A percentile compares a stretch with the other conserved stretches of the same genome.
Conservation (phyloP, 441 rosid genomes). For the Arabidopsis lyrata region DNA sequence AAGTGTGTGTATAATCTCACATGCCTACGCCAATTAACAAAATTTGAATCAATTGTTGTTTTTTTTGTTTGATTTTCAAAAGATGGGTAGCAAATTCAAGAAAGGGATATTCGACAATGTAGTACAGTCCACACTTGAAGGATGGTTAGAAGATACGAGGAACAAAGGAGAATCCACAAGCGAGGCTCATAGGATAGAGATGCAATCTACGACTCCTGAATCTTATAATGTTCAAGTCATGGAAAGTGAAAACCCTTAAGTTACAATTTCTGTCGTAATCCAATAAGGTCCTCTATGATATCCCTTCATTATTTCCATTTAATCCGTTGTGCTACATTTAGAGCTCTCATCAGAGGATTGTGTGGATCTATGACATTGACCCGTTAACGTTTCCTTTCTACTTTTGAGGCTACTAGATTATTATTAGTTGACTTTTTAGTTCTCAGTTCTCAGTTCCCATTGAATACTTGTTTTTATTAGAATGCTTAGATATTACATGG, state of each 20-base stretch:
- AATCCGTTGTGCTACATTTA: not conserved
- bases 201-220: conserved; percentile 22
- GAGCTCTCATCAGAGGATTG: not conserved
- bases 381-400: not conserved
- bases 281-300: conserved; percentile 1
- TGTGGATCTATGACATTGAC: not conserved
- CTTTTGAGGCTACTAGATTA: conserved; percentile 13
- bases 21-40: not conserved
- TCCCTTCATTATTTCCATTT: not conserved
- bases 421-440: not conserved
- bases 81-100: conserved; percentile 79
- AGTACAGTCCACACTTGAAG: conserved; percentile 34
- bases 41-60: not conserved
- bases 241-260: conserved; percentile 15
- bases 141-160: conserved; percentile 43
- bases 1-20: not conserved
- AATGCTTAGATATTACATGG: not conserved
- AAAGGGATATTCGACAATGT: conserved; percentile 49
- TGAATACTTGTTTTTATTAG: not conserved
- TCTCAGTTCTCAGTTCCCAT: not conserved
- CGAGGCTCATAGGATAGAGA: conserved; percentile 35
- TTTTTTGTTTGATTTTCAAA: not conserved
- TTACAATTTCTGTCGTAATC: not conserved
- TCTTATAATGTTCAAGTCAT: conserved; percentile 28
- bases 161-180: conserved; percentile 35